A percentile compares a stretch with the other conserved stretches of the same genome.
phyloP scores from a whole-genome alignment of 768 basidiomycete species.

The Kwoniella newhampshirensis region DNA sequence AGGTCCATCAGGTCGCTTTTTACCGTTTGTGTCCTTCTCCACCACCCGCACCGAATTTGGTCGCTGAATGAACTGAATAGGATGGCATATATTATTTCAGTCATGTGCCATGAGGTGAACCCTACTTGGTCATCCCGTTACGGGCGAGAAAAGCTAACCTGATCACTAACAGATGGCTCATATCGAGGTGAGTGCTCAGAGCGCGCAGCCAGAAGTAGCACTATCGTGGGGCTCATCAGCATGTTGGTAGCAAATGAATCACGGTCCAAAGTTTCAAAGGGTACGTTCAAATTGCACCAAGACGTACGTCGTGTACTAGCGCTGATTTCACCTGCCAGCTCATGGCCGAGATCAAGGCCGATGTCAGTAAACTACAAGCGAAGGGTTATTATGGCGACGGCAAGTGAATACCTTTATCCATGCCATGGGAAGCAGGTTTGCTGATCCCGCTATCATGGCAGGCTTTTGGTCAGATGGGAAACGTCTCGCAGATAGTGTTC shows the following conservation, averaged over 20 bases:
- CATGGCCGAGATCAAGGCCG: slow-evolving; percentile 46
- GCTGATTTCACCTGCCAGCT: slow-evolving; percentile 24
- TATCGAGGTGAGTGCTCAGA: slow-evolving; percentile 27
- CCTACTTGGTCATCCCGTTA: background rate
- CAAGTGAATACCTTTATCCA: slow-evolving; percentile 8
- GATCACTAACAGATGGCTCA: slow-evolving; percentile 35
- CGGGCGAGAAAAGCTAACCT: slow-evolving; percentile 2
- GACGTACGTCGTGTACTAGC: background rate
- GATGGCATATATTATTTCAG: slow-evolving; percentile 44
- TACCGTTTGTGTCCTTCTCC: slow-evolving; percentile 33
- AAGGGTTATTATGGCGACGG: slow-evolving; percentile 52
- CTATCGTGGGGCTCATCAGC: slow-evolving; percentile 7
- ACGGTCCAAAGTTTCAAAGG: slow-evolving; percentile 47
- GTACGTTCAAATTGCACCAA: slow-evolving; percentile 12
- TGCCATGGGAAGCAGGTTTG: no score
- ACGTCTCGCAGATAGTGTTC: slow-evolving; percentile 38
- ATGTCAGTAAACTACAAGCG: slow-evolving; percentile 40
- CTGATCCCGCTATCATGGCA: slow-evolving; percentile 1
- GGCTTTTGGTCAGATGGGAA: slow-evolving; percentile 52
- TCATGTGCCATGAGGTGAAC: slow-evolving; percentile 52
- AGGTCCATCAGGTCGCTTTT: slow-evolving; percentile 35
- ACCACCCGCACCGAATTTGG: background rate
- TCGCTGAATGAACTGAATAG: slow-evolving; percentile 20
- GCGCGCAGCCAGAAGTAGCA: background rate
- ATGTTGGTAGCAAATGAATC: slow-evolving; percentile 48